Base-by-base conservation (phyloP, 371 early-diverging fungal genomes). In the Mucor plumbeus region DNA sequence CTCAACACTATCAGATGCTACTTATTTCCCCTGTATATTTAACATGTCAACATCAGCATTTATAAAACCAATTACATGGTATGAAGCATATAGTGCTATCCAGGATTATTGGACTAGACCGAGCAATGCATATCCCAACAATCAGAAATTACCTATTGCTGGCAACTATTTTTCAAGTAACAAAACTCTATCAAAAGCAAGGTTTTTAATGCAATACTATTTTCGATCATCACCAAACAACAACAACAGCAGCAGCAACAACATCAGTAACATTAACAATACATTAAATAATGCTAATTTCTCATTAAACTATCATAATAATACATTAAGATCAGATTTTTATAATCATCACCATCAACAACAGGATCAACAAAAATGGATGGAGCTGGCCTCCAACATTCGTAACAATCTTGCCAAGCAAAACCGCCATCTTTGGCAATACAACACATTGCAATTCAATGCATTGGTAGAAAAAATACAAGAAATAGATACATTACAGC, bases 301-400 rank as follows among this genome's bases (percentile, higher is more conserved):
- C 31, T 35, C 58, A n/a, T 14, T 43, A 15, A 61, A 41, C 17
- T 53, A 31, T 14, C 31, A 53, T 6, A 53, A 31, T 21, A 31
- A 19, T 9, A 13, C 26, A 53, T 21, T 4, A 14, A 31, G 44
- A 35, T 5, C 36, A 17, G 61, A 47, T 34, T 34, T 47, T 1
- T 4, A 44, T 33, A n/a, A 63, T 15, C 34, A 55, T 8, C 34
- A 61, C 19, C 21, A 53, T 6, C 53, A 53, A 31, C 43, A 41
- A 15, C 59, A 59, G 19, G 68, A 72, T n/a, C 68, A 64, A 35
- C 64, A 68, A 19, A 72, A 72, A 43, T 67, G 66, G 72, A 63
- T 72, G 72, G 75, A 75, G 59, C 67, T 75, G 66, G 72, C 75
- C 41, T 69, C 72, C 44, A 69, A 69, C 26, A 72, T 68, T 14